These are phyloP conservation scores for Cladosporium cucumerinum DNA, from an alignment of 2,329 filamentous ascomycete species.

Conservation along the genomic window DNA sequence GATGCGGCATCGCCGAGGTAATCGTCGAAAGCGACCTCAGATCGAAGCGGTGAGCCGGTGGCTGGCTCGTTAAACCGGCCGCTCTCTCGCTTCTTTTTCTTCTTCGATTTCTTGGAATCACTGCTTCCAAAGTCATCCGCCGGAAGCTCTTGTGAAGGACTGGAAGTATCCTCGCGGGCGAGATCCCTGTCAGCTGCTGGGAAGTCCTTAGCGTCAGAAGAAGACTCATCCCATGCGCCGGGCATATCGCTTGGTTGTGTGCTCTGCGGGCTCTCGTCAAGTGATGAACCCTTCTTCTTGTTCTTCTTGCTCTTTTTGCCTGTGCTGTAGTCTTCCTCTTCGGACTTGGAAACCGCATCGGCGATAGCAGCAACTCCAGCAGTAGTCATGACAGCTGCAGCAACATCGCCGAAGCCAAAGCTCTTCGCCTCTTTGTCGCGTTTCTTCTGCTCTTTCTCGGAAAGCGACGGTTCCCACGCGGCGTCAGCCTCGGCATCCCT, in stretches of 20 bases:
- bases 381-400: slow-evolving; percentile 28
- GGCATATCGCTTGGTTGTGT: slow-evolving; percentile 24
- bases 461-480: slow-evolving; percentile 30
- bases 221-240: slow-evolving; percentile 27
- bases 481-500: slow-evolving; percentile 16
- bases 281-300: slow-evolving; percentile 37
- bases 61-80: slow-evolving; percentile 40
- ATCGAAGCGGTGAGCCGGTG: slow-evolving; percentile 43
- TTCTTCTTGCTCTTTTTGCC: slow-evolving; percentile 34
- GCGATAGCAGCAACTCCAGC: slow-evolving; percentile 27
- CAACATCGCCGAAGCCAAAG: slow-evolving; percentile 30
- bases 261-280: background rate
- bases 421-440: slow-evolving; percentile 19
- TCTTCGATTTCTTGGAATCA: slow-evolving; percentile 40
- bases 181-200: background rate
- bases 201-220: slow-evolving; percentile 10
- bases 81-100: slow-evolving; percentile 44
- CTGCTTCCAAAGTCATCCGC: background rate
- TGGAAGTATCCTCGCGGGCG: background rate
- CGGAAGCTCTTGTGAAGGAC: slow-evolving; percentile 1
- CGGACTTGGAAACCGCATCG: slow-evolving; percentile 22
- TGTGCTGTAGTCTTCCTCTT: slow-evolving; percentile 22
- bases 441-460: slow-evolving; percentile 35
- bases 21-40: slow-evolving; percentile 43
- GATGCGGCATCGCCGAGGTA: background rate